These are phyloP conservation scores for Rhynchospora tenuis DNA, from an alignment of 176 grass and related monocot species.

Conservation along the genomic window DNA sequence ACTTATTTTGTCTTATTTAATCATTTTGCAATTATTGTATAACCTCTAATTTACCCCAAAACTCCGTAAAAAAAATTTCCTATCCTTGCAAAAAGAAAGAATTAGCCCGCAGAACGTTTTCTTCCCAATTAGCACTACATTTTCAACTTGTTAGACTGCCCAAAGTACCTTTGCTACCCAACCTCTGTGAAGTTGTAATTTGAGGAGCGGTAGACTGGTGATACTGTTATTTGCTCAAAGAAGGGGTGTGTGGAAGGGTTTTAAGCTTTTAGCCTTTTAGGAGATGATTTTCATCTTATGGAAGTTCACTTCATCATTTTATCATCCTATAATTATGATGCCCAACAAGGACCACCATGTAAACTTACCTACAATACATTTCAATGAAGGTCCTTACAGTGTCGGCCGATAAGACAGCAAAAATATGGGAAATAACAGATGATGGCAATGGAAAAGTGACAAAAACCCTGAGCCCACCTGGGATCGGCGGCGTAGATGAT, in stretches of 20 bases:
- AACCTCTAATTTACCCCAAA: not conserved
- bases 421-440: slow-evolving; percentile 93
- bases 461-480: slow-evolving; percentile 61
- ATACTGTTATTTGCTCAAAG: too few species aligned
- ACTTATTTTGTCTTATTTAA: slow-evolving; percentile 17
- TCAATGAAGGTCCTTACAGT: slow-evolving; percentile 83
- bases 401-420: slow-evolving; percentile 96
- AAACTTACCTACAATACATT: not conserved
- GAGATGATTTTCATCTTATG: too few species aligned
- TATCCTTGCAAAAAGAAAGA: not conserved
- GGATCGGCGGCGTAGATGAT: slow-evolving; percentile 85
- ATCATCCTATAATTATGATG: not conserved
- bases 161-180: not conserved
- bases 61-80: not conserved
- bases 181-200: not conserved
- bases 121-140: not conserved
- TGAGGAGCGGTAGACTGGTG: not conserved
- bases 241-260: too few species aligned
- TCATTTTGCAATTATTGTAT: not conserved
- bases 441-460: slow-evolving; percentile 68
- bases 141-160: not conserved
- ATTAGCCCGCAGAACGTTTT: not conserved
- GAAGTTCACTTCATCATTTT: not conserved
- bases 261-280: too few species aligned
- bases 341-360: not conserved